Base-by-base conservation (phyloP, 202 grass and related monocot genomes). In the Brachypodium distachyon region DNA sequence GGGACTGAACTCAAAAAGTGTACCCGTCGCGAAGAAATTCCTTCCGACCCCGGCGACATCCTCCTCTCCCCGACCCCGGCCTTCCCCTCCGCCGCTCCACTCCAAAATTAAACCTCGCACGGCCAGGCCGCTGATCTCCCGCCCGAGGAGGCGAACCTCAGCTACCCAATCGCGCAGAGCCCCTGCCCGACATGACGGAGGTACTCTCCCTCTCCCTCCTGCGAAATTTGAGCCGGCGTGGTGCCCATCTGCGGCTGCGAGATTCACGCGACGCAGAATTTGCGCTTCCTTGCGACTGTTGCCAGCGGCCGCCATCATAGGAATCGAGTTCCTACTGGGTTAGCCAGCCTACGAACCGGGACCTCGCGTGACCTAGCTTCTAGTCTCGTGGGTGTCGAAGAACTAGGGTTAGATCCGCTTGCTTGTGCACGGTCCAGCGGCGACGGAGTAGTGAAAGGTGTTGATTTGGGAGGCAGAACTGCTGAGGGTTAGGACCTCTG, bases 121-220 rank as follows among this genome's bases (percentile, higher is more conserved):
- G 57, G 25, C 50, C 16, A 33, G 67, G 64, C 73, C 79, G 79
- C 67, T 6, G 85, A 83, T 77, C 41, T 22, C 27, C 42, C 26
- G 51, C 41, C 16, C 5, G 32, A 3, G 27, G 33, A 63, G 79
- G 27, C 79, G 33, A 73, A 77, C 32, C 67, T 16, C 7, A 10
- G 14, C 16, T 1, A 14, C 25, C 14, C 57, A 14, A 34, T 41
- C 32, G 67, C 41, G 41, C 61, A 17, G 43, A 52, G 53, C 18
- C 18, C 67, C 41, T 8, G 51, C 67, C 51, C 68, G 51, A 67
- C 80, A 87, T 83, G 85, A 87, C 85, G 19, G 85, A 87, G 85
- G 85, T 87, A 82, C 75, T 27, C 11, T 27, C 50, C 14, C 49
- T 14, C 38, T 19, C 9, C 69, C 38, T 25, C 78, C 6, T 12